A percentile compares a stretch with the other conserved stretches of the same genome.
Evolutionary conservation across 345 rosid species (phyloP).

Genomic region (Eutrema yunnanense): DNA sequence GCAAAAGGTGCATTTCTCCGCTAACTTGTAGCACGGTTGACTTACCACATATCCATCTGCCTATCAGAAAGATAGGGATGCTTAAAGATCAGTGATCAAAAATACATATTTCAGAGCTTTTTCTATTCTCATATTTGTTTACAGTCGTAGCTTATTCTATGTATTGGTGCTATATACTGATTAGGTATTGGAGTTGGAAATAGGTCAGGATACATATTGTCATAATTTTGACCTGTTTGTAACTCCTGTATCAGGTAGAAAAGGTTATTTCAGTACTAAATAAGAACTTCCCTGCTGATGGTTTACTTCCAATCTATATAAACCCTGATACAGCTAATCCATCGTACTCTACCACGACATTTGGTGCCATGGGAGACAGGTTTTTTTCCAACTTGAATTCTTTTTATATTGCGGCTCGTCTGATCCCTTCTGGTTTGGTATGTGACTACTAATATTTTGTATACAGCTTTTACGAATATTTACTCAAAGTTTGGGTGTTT

Average conservation of each 20-base stretch:
- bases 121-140: neutral
- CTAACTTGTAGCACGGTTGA: neutral
- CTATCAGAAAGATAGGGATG: neutral
- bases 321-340: slow-evolving; percentile 51
- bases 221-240: slow-evolving; percentile 8
- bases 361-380: slow-evolving; percentile 99
- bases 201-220: neutral
- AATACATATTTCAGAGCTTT: neutral
- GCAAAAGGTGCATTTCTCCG: slow-evolving; percentile 54
- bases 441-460: neutral
- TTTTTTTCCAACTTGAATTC: neutral
- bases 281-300: slow-evolving; percentile 82
- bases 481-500: slow-evolving; percentile 96
- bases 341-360: slow-evolving; percentile 69
- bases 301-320: slow-evolving; percentile 88
- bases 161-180: neutral
- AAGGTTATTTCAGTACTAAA: slow-evolving; percentile 57
- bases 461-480: slow-evolving; percentile 94
- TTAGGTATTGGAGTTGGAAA: neutral
- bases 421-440: slow-evolving; percentile 7
- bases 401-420: neutral
- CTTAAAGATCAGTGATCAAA: neutral
- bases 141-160: neutral
- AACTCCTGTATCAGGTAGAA: slow-evolving; percentile 58
- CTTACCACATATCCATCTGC: neutral